Base-by-base conservation (phyloP, 2,329 filamentous ascomycete genomes). In the Scolecobasidium constrictum region DNA sequence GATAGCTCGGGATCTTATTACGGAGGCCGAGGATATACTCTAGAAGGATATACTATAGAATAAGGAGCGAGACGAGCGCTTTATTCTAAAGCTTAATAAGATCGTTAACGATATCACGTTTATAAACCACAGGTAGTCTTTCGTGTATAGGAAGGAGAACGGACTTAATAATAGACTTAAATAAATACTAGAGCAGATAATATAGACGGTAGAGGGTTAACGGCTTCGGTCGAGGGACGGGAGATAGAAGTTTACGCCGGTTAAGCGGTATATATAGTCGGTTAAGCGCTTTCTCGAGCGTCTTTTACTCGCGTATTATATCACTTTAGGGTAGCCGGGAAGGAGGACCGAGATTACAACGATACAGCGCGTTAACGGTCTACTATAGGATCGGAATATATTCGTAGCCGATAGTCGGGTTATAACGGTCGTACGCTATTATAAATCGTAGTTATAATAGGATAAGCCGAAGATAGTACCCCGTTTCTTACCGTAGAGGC, bases 401-500 rank as follows among this genome's bases (percentile, higher is more conserved):
- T 52, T 54, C 28, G 38, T 51, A 5, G 37, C 52, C 16, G 35
- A 51, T 9, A 38, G 48, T 17, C 21, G 47, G 16, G 42, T 55
- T 0, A 49, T 55, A 5, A 46, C 43, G 7, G 48, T 55, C 0
- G 45, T 49, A 18, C 28, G 44, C 26, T 56, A 55, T 46, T n/a
- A 55, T 23, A 56, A 56, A 50, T 52, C 35, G 18, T 39, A 52
- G 44, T 53, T 42, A n/a, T 37, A 54, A 41, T 45, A 28, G 33
- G 47, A 54, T n/a, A 52, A 48, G 44, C 52, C 33, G 4, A 56
- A 54, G 52, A 41, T 56, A 1, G 45, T 55, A 20, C 52, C 28
- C 22, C 45, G 48, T 23, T 56, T 55, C 46, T 42, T 55, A 17
- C 52, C 36, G 15, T 49, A 16, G 43, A 37, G 40, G 38, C 38